Percentiles rank a stretch among this genome's conserved stretches.
Evolutionary conservation across 169 alveolate genomes (phyloP).

Genomic region (Babesia ovis): DNA sequence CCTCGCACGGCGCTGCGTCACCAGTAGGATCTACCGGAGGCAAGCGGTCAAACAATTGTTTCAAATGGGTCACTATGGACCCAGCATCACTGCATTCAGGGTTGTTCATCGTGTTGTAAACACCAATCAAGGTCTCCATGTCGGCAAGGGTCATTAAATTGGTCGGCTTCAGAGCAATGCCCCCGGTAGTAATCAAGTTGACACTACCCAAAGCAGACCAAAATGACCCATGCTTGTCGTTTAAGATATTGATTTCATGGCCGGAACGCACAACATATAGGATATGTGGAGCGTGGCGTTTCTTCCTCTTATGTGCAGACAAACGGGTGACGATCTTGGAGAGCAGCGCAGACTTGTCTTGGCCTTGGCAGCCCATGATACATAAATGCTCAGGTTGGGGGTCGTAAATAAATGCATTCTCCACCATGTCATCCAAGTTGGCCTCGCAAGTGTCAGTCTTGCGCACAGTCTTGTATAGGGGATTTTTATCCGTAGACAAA

Average conservation of each 20-base stretch:
- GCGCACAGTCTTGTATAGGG: too few species aligned
- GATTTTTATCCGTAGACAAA: too few species aligned
- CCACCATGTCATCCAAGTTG: conserved; percentile 17
- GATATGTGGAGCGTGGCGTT: conserved; percentile 17
- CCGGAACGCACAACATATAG: not conserved
- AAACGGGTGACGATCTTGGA: not conserved
- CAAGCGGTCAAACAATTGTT: not conserved
- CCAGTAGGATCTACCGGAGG: not conserved
- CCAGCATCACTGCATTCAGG: not conserved
- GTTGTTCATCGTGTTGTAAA: conserved; percentile 6
- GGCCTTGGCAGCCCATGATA: not conserved
- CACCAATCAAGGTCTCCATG: not conserved
- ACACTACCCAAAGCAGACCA: not conserved
- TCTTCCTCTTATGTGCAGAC: conserved; percentile 6
- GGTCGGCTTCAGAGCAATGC: conserved; percentile 5
- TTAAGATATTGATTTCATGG: not conserved
- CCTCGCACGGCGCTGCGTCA: not conserved
- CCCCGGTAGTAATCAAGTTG: not conserved
- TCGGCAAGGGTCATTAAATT: conserved; percentile 7
- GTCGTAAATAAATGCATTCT: conserved; percentile 3
- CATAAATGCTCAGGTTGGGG: not conserved
- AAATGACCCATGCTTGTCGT: not conserved
- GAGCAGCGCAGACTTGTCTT: not conserved
- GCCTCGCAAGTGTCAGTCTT: not conserved
- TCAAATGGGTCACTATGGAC: not conserved